Evolutionary conservation across 2,329 filamentous ascomycete genomes (phyloP), one percentile per base, ranked within the genome.

Genomic region (Aspergillus latus): DNA sequence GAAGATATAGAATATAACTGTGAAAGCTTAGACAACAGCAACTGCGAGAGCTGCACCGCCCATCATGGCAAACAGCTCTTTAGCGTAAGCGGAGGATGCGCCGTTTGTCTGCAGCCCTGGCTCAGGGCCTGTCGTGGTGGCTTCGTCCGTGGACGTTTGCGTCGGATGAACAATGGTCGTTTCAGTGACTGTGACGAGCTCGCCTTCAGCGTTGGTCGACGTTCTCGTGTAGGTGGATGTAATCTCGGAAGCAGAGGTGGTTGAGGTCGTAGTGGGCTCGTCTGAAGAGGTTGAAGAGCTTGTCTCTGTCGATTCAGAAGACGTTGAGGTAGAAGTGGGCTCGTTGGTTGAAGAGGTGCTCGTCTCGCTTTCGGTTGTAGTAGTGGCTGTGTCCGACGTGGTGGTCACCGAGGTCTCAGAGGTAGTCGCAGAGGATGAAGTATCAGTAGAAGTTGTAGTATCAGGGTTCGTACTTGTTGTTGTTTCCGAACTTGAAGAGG

Each of bases 81-180:
- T 72, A 36, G 64, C 63, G 13, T 73, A 59, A 2, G 66, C 67
- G 10, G 66, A 60, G 13, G 70, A 59, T 11, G 68, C 64, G 1
- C 63, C 70, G 49, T 66, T 72, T 10, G 74, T 74, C 58, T 79
- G 76, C 57, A 80, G 64, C 36, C 72, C 68, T 6, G 77, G 75
- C 4, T 67, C 60, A 3, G 62, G 61, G 1, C 64, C 59, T 9
- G 64, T 64, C 10, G 64, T 58, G 13, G 66, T 67, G 3, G 62
- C 54, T 26, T 59, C 65, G 1, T 64, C 66, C 4, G 60, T 58
- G 28, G 62, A 55, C 13, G 71, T 71, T 21, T 55, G 52, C 16
- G 63, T 63, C 8, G 75, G 74, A 43, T 76, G 69, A 42, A 79
- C 73, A 34, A 79, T 68, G 2, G 77, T 74, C n/a, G 78, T 66